Evolutionary conservation across 306 rosid genomes (phyloP).

Genomic region (Prunus mongolica): DNA sequence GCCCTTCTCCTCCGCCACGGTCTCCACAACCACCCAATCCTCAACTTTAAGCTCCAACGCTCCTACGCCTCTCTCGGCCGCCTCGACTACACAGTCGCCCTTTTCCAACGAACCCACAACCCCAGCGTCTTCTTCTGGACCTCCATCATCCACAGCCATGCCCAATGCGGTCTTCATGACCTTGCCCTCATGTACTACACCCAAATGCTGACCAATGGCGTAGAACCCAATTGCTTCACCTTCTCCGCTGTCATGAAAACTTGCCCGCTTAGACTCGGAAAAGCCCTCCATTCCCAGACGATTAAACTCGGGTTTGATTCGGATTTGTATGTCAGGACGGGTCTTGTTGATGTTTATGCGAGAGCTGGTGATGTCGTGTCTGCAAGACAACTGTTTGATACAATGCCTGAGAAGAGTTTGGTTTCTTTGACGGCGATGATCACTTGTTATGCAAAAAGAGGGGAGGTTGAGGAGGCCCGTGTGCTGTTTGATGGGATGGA

Average conservation of each 20-base stretch:
- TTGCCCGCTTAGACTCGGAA: slow-evolving; percentile 35
- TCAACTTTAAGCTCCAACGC: slow-evolving; percentile 87
- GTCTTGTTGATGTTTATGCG: slow-evolving; percentile 57
- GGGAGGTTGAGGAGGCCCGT: slow-evolving; percentile 54
- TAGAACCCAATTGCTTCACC: slow-evolving; percentile 68
- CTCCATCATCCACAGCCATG: slow-evolving; percentile 58
- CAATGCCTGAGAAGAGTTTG: slow-evolving; percentile 62
- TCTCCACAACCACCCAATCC: slow-evolving; percentile 51
- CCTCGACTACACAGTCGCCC: slow-evolving; percentile 58
- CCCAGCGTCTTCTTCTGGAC: slow-evolving; percentile 62
- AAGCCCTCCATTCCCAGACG: slow-evolving; percentile 50
- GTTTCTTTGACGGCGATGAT: slow-evolving; percentile 65
- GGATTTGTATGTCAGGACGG: slow-evolving; percentile 59
- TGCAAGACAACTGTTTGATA: slow-evolving; percentile 59
- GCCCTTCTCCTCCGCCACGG: slow-evolving; percentile 58
- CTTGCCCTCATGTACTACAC: slow-evolving; percentile 45
- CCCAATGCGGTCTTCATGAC: slow-evolving; percentile 41
- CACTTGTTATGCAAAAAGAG: slow-evolving; percentile 54
- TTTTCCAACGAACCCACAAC: slow-evolving; percentile 46
- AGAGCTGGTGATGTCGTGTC: slow-evolving; percentile 50
- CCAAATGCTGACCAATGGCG: slow-evolving; percentile 48
- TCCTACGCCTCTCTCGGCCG: slow-evolving; percentile 65
- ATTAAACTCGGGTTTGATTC: slow-evolving; percentile 38
- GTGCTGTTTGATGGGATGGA: slow-evolving; percentile 49
- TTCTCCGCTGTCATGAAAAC: slow-evolving; percentile 55